Percentiles rank a stretch among this genome's conserved stretches.
Evolutionary conservation across 1,284 basidiomycete species (phyloP).

Genomic region (Ceratobasidium sp.): DNA sequence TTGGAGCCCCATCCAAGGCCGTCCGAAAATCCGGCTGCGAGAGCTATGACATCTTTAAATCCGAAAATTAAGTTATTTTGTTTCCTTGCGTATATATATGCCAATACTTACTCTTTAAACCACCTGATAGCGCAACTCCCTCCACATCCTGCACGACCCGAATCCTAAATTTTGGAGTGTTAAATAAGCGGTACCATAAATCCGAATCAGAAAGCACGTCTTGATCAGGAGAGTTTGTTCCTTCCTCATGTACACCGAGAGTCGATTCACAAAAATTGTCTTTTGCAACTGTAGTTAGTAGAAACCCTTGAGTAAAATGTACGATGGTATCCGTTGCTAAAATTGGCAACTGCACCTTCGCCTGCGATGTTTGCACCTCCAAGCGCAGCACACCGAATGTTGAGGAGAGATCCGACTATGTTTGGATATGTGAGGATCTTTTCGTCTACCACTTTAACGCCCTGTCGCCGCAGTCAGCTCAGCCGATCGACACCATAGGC

Average conservation of each 20-base stretch:
- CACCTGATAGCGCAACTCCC: slow-evolving; percentile 55
- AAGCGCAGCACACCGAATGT: slow-evolving; percentile 57
- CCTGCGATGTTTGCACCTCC: slow-evolving; percentile 64
- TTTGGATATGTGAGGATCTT: slow-evolving; percentile 62
- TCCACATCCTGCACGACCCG: slow-evolving; percentile 52
- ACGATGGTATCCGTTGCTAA: background rate
- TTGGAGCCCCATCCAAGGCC: slow-evolving; percentile 55
- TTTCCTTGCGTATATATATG: background rate
- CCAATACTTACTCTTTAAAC: slow-evolving; percentile 49
- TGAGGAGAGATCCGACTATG: slow-evolving; percentile 58
- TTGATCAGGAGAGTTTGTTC: slow-evolving; percentile 43
- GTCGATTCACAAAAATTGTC: slow-evolving; percentile 64
- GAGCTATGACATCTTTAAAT: slow-evolving; percentile 51
- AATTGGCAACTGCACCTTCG: slow-evolving; percentile 48
- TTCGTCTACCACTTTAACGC: slow-evolving; percentile 57
- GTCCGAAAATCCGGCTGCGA: slow-evolving; percentile 55
- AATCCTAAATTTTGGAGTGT: slow-evolving; percentile 52
- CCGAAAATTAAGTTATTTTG: background rate
- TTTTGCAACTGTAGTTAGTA: slow-evolving; percentile 56
- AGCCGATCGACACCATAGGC: no score
- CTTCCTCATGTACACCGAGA: slow-evolving; percentile 55
- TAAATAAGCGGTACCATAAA: slow-evolving; percentile 53
- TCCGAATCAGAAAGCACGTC: slow-evolving; percentile 36
- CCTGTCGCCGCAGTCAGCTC: slow-evolving; percentile 43
- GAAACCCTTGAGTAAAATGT: background rate